Evolutionary conservation across 805 yeast genomes (phyloP).

Genomic region (Suhomyces xylopsoci): DNA sequence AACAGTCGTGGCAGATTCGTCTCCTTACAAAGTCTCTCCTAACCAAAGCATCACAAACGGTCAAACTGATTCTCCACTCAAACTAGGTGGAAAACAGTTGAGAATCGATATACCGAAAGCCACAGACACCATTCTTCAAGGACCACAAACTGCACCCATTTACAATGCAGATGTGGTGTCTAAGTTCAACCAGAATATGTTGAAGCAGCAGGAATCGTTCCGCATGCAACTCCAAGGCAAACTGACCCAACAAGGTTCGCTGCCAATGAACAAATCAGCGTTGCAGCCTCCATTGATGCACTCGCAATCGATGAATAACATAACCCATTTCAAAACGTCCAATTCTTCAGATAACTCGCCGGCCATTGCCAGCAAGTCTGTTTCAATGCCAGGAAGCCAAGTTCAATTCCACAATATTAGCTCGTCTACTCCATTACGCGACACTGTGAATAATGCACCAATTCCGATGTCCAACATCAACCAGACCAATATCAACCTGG

Average conservation of each 20-base stretch:
- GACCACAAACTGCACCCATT: constrained; percentile 37
- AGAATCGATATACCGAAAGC: constrained; percentile 18
- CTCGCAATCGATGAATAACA: constrained; percentile 16
- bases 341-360: not conserved
- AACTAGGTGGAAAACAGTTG: constrained; percentile 9
- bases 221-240: not conserved
- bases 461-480: not conserved
- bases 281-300: constrained; percentile 8
- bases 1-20: constrained; percentile 40
- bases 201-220: constrained; percentile 10
- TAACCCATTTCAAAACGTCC: constrained; percentile 6
- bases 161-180: constrained; percentile 27
- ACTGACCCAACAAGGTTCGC: not conserved
- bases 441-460: not conserved
- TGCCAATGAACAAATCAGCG: not conserved
- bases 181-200: constrained; percentile 13
- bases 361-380: not conserved
- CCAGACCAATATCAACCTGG: not conserved
- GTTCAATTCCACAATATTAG: not conserved
- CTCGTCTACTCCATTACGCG: constrained; percentile 3
- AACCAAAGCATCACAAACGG: not conserved
- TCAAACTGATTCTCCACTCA: constrained; percentile 13
- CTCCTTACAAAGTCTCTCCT: constrained; percentile 32
- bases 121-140: constrained; percentile 10
- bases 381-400: constrained; percentile 1